Conservation (phyloP, 495 filamentous ascomycete species). For the Neurospora pannonica region DNA sequence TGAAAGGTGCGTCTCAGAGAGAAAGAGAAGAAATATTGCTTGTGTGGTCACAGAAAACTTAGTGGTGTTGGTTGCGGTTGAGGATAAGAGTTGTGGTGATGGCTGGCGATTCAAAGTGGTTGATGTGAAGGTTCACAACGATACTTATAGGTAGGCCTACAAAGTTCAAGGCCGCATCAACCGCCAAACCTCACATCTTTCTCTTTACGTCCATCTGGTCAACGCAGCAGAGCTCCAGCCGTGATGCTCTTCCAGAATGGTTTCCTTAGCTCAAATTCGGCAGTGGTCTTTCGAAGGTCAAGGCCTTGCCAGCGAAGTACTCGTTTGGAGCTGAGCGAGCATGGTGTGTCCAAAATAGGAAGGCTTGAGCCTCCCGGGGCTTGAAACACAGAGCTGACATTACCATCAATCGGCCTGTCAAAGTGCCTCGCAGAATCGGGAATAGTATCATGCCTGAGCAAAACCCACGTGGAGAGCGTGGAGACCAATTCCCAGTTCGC, state of each 20-base stretch:
- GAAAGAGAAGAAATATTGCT: background rate
- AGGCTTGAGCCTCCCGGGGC: background rate
- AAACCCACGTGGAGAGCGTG: no score
- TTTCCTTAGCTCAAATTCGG: background rate
- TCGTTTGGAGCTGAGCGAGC: no score
- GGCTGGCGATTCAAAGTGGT: background rate
- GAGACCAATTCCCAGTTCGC: no score
- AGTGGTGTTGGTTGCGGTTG: background rate
- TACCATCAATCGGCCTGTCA: no score
- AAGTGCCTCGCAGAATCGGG: no score
- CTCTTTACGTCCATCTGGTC: background rate
- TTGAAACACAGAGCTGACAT: no score
- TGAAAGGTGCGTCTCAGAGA: background rate
- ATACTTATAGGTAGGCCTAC: background rate
- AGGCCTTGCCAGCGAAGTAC: no score
- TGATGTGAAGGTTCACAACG: background rate
- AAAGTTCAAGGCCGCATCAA: background rate
- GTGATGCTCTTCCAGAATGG: background rate
- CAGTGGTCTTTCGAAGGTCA: background rate
- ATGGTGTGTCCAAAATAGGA: background rate
- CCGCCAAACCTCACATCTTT: background rate
- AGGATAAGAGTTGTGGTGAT: background rate
- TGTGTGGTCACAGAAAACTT: background rate
- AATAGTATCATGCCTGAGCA: no score
- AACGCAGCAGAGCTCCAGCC: background rate